These are phyloP conservation scores for Penicillium ochrochloron DNA, from an alignment of 495 filamentous ascomycete species.

Conservation along the genomic window DNA sequence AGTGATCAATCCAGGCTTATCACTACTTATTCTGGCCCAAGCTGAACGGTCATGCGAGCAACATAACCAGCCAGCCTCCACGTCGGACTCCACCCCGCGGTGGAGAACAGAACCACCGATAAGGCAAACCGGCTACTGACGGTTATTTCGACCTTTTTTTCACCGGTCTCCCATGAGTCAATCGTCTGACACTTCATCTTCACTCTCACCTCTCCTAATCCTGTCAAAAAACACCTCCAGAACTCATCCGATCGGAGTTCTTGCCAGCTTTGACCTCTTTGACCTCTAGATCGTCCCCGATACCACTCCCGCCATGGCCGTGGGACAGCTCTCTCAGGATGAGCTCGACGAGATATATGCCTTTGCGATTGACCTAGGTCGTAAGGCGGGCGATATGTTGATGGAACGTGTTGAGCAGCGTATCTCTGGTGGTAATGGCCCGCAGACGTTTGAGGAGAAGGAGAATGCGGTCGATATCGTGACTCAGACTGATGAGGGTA, in stretches of 20 bases:
- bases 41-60: neutral
- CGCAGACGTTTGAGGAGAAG: slow-evolving; percentile 53
- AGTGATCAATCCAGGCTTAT: neutral
- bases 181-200: neutral
- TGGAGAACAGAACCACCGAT: slow-evolving; percentile 25
- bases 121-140: slow-evolving; percentile 28
- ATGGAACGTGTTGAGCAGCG: slow-evolving; percentile 55
- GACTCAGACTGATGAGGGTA: slow-evolving; percentile 71
- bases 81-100: slow-evolving; percentile 19
- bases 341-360: slow-evolving; percentile 65
- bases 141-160: slow-evolving; percentile 29
- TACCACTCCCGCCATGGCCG: slow-evolving; percentile 22
- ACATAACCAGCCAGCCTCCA: neutral
- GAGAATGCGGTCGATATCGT: slow-evolving; percentile 73
- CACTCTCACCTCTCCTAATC: neutral
- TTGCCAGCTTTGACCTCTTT: neutral
- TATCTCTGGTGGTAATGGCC: slow-evolving; percentile 30
- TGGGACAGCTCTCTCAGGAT: slow-evolving; percentile 33
- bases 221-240: neutral
- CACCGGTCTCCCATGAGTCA: slow-evolving; percentile 23
- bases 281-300: neutral
- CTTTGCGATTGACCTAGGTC: slow-evolving; percentile 67
- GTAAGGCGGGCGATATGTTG: slow-evolving; percentile 64
- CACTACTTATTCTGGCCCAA: neutral
- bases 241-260: neutral